phyloP scores from a whole-genome alignment of 2,329 filamentous ascomycete genomes.

The Pseudogymnoascus verrucosus region DNA sequence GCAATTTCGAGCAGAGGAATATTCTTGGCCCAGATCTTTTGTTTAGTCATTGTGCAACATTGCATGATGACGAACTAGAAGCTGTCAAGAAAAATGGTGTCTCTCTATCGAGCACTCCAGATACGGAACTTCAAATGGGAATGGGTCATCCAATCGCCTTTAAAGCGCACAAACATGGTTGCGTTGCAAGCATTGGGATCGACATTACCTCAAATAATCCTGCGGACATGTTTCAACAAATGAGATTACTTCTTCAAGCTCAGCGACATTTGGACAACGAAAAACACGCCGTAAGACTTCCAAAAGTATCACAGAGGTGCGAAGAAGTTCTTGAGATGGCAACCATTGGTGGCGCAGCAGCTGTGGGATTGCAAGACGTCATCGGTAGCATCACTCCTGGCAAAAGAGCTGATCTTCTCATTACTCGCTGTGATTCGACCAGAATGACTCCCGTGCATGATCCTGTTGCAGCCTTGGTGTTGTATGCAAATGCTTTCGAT shows the following conservation, averaged over 20 bases:
- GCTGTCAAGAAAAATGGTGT: neutral
- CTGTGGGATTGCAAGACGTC: neutral
- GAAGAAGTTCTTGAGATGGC: neutral
- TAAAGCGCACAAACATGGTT: slow-evolving; percentile 13
- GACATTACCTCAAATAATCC: neutral
- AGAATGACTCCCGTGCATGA: neutral
- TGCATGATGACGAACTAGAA: neutral
- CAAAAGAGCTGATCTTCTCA: neutral
- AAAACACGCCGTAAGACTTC: neutral
- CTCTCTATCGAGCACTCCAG: neutral
- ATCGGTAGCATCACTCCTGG: neutral
- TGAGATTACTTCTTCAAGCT: neutral
- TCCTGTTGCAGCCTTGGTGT: neutral
- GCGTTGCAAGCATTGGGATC: slow-evolving; percentile 12
- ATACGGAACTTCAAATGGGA: slow-evolving; percentile 11
- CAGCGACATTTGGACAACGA: neutral
- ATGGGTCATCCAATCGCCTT: slow-evolving; percentile 8
- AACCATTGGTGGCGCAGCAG: neutral
- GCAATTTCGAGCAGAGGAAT: neutral
- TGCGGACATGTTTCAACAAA: neutral
- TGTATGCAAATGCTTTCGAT: neutral
- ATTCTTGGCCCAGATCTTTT: neutral
- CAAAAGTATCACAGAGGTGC: neutral
- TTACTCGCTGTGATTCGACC: neutral
- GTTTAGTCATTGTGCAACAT: neutral